phyloP scores from a whole-genome alignment of 2,329 filamentous ascomycete species.

The Pseudonectria foliicola region DNA sequence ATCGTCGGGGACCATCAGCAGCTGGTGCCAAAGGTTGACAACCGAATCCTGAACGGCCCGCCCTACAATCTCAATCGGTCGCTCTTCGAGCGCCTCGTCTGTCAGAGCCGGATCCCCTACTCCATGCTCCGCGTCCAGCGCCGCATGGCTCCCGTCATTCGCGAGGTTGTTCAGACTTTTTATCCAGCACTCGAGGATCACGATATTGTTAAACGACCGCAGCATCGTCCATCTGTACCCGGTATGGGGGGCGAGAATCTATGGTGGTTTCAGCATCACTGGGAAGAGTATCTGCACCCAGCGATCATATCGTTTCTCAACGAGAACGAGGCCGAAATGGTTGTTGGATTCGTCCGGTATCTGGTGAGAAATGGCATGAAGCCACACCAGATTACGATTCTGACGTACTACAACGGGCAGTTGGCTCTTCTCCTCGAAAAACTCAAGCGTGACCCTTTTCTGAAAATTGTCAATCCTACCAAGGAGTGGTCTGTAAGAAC shows the following conservation, averaged over 20 bases:
- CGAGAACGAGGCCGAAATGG: conserved; percentile 64
- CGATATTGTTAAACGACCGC: conserved; percentile 27
- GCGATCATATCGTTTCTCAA: conserved; percentile 61
- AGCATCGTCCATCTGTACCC: conserved; percentile 32
- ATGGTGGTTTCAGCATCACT: conserved; percentile 43
- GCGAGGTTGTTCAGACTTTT: conserved; percentile 38
- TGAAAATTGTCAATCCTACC: conserved; percentile 18
- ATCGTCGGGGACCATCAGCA: conserved; percentile 76
- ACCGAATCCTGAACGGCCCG: conserved; percentile 47
- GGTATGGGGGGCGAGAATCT: conserved; percentile 36
- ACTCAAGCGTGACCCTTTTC: conserved; percentile 29
- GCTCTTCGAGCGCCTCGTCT: conserved; percentile 70
- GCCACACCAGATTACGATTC: conserved; percentile 60
- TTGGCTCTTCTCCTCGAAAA: conserved; percentile 53
- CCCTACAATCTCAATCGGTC: conserved; percentile 67
- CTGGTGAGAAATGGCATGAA: conserved; percentile 60
- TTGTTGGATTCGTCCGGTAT: conserved; percentile 65
- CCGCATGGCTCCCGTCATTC: conserved; percentile 42
- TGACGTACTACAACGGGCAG: conserved; percentile 88
- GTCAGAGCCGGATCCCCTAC: conserved; percentile 53
- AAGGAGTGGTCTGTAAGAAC: conserved; percentile 59
- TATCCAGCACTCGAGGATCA: conserved; percentile 41
- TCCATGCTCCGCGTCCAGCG: conserved; percentile 62
- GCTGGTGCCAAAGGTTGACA: conserved; percentile 61
- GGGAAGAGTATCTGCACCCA: conserved; percentile 56